phyloP scores from a whole-genome alignment of 2,329 filamentous ascomycete genomes.

The Microdochium trichocladiopsis region DNA sequence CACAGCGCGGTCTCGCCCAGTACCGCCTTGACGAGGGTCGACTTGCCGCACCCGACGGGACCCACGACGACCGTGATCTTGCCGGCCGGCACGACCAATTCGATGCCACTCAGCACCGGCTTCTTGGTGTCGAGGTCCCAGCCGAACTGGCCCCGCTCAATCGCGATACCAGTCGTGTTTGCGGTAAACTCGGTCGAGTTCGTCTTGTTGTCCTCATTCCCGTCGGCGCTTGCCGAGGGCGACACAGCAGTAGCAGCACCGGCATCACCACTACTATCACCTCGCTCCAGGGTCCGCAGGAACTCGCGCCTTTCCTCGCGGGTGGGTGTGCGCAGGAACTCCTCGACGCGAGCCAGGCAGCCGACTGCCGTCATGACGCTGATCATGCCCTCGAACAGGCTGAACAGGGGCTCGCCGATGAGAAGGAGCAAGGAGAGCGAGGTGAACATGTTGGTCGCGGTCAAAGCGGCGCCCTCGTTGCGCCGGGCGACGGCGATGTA shows the following conservation, averaged over 20 bases:
- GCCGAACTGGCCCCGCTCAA: not conserved
- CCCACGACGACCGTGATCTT: constrained; percentile 4
- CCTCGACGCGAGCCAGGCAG: not conserved
- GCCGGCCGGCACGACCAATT: constrained; percentile 4
- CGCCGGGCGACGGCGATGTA: not conserved
- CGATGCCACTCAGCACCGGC: constrained; percentile 5
- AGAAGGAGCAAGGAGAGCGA: not conserved
- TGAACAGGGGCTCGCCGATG: not conserved
- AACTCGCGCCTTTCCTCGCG: not conserved
- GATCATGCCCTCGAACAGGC: not conserved
- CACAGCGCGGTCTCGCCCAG: constrained; percentile 2
- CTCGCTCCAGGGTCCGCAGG: not conserved
- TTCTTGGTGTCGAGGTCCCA: not conserved
- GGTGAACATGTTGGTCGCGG: not conserved
- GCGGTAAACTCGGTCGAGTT: no score
- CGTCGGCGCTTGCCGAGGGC: no score
- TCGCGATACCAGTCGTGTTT: not conserved
- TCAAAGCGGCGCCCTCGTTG: not conserved
- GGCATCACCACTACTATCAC: not conserved
- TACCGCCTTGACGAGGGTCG: constrained; percentile 3
- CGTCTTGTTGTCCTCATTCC: no score
- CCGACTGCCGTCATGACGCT: not conserved
- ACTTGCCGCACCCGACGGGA: constrained; percentile 7
- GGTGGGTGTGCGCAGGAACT: not conserved
- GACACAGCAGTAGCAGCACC: not conserved